Base-by-base conservation (phyloP, 805 yeast genomes). In the Candida methanosorbosa region DNA sequence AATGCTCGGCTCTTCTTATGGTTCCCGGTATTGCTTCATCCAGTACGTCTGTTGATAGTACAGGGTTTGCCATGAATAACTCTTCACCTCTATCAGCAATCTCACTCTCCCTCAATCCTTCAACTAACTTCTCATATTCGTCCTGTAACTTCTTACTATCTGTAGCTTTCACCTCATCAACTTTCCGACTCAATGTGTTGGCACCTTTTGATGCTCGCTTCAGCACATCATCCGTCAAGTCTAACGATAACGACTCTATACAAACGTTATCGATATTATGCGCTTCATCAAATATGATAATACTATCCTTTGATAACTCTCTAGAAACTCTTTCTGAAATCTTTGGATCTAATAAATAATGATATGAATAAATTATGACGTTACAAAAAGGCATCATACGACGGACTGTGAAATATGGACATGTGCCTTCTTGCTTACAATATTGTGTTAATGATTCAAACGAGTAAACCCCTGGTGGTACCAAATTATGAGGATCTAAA, bases 231-330 rank as follows among this genome's bases (percentile, higher is more conserved):
- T 87, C 95, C 0, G 97, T 92, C 43, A 92, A 63, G 53, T 92
- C 97, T 32, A 92, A 69, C 5, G 96, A 85, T 28, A 92, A 59
- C 0, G 97, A 84, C 57, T 92, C 99, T 38, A 92, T 92, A 64
- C 99, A 92, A 38, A 92, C 99, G 66, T 92, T 92, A 68, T 92
- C 98, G 37, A 92, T 92, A 61, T 92, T 92, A 58, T 92, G 99
- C 32, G 98, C 98, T 63, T 92, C 99, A 62, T 92, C 99, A 54
- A 92, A 92, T 27, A 92, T 94, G 41, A 92, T 82, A 39, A 92
- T 92, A 36, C 94, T 74, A 51, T 92, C 97, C 45, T 87, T 85
- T 15, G 95, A 83, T 33, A 92, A 70, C 52, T 92, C 97, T 42
- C 71, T 75, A 5, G 97, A 87, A 16, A 92, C 99, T 41, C 98